Base-by-base conservation (phyloP, 2,329 filamentous ascomycete species). In the Arthroderma sp. region DNA sequence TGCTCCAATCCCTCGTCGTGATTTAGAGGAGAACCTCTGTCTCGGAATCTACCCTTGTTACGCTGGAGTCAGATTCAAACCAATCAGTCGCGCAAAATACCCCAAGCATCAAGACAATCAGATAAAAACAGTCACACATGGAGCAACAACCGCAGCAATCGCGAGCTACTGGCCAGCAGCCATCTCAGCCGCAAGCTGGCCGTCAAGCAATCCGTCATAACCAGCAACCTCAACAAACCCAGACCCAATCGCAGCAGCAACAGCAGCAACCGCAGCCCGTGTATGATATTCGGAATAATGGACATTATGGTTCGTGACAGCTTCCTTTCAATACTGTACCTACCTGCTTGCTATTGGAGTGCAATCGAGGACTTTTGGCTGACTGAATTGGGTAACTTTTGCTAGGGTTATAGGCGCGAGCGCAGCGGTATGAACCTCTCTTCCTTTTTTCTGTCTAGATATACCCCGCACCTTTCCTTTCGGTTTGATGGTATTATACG, bases 231-330 rank as follows among this genome's bases (percentile, higher is more conserved):
- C 75, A 77, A 57, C 77, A 39, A 28, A 39, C 36, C 22, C 9
- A 29, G 11, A 27, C 8, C 37, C 45, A 42, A 38, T 29, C 36
- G 8, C 38, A 39, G 9, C 43, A 42, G 29, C 39, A 45, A 40
- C 71, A 74, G 58, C 71, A 68, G 56, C 74, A 77, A 53, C 70
- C 74, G 52, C 72, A 75, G 56, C 78, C 78, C 10, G 73, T 76
- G n/a, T 87, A 87, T 62, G 82, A 87, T 64, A 77, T 77, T 42
- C 73, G 69, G 54, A 78, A 83, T 59, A 83, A 81, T 49, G 83
- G 83, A 43, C 83, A 87, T 63, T 87, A 86, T 68, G 82, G 83
- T 85, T 68, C 66, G 73, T 55, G 40, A 47, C 3, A 8, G 6
- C 7, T 44, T 40, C 30, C 42, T 49, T 34, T 50, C 47, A 11